Percentiles rank a stretch among this genome's conserved stretches.
phyloP scores from a whole-genome alignment of 2,329 filamentous ascomycete genomes.

The Lachnellula subtilissima region DNA sequence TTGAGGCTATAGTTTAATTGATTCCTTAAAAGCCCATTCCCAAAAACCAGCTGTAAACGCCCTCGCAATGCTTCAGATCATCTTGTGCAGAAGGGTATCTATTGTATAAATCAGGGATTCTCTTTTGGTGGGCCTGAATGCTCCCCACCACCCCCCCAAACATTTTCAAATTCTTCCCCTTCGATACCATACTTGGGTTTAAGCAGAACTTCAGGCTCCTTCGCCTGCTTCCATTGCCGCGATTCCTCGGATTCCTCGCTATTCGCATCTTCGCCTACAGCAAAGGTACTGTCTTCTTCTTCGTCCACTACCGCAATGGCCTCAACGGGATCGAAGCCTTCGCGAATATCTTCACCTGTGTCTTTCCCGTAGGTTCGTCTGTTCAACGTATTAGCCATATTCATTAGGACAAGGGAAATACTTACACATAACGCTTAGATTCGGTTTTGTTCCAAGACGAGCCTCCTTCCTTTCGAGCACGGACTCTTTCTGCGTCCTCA shows the following conservation, averaged over 20 bases:
- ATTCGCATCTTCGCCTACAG: constrained; percentile 29
- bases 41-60: constrained; percentile 11
- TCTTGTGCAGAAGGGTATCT: constrained; percentile 17
- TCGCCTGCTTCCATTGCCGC: constrained; percentile 37
- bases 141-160: constrained; percentile 27
- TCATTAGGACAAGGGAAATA: neutral
- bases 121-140: constrained; percentile 24
- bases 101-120: constrained; percentile 27
- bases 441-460: constrained; percentile 54
- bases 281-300: constrained; percentile 34
- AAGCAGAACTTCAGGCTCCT: constrained; percentile 19
- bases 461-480: constrained; percentile 57
- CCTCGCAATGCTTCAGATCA: constrained; percentile 14
- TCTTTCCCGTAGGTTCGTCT: constrained; percentile 44
- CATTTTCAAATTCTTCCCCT: constrained; percentile 33
- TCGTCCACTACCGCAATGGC: constrained; percentile 39
- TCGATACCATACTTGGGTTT: constrained; percentile 33
- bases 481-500: constrained; percentile 57
- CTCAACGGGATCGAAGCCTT: constrained; percentile 49
- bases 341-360: constrained; percentile 46
- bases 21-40: neutral
- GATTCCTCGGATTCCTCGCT: constrained; percentile 39
- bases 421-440: constrained; percentile 51
- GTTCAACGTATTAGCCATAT: constrained; percentile 7
- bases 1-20: neutral